Evolutionary conservation across 2,329 filamentous ascomycete species (phyloP).

Genomic region (Xylariaceae sp.): DNA sequence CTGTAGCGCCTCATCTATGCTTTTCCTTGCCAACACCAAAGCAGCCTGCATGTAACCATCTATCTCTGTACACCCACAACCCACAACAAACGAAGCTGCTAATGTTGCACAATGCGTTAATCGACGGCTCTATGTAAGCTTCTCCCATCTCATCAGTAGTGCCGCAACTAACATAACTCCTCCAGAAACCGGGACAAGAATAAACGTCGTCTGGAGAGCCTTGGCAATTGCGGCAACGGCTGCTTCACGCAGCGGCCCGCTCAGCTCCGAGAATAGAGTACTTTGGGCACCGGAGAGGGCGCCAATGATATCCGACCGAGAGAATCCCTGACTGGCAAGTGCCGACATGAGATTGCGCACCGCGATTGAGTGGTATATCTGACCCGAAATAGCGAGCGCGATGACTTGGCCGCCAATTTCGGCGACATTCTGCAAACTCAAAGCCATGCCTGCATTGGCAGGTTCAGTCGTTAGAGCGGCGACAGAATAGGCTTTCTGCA

Average conservation of each 20-base stretch:
- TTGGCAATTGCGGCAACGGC: conserved; percentile 34
- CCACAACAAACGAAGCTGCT: too few relatives aligned
- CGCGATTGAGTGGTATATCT: conserved; percentile 20
- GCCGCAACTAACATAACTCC: conserved; percentile 22
- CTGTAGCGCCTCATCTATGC: too few relatives aligned
- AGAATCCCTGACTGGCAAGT: conserved; percentile 28
- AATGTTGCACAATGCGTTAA: not conserved
- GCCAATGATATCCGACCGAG: conserved; percentile 27
- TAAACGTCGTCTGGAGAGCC: conserved; percentile 9
- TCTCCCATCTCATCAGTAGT: conserved; percentile 30
- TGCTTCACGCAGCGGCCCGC: conserved; percentile 19
- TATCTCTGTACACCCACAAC: too few relatives aligned
- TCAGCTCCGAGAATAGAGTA: conserved; percentile 28
- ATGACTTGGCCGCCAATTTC: conserved; percentile 17
- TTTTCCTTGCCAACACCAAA: too few relatives aligned
- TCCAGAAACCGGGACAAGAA: conserved; percentile 12
- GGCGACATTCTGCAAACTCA: conserved; percentile 16
- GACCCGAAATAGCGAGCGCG: conserved; percentile 13
- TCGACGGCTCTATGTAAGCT: conserved; percentile 9
- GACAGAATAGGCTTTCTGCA: conserved; percentile 34
- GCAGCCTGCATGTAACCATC: too few relatives aligned
- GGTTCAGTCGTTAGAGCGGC: conserved; percentile 30
- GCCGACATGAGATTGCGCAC: conserved; percentile 21
- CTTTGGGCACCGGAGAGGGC: conserved; percentile 35
- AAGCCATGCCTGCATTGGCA: not conserved